Evolutionary conservation across 345 rosid genomes (phyloP).

Genomic region (Populus simonii): DNA sequence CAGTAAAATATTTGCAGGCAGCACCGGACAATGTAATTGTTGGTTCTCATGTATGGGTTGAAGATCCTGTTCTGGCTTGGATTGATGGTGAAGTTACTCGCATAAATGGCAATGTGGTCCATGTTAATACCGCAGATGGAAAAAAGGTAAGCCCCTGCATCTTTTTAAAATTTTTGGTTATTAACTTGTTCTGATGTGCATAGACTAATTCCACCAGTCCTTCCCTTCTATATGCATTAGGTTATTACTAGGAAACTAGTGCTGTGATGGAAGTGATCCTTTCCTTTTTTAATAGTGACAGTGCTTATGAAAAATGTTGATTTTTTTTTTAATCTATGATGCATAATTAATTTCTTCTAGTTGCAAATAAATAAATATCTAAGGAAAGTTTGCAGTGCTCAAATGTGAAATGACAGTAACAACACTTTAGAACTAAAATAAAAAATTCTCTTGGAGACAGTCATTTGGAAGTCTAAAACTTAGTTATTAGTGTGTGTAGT

Average conservation of each 20-base stretch:
- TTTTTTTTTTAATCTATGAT: too few species aligned
- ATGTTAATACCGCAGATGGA: constrained; percentile 48
- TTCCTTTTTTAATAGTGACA: too few species aligned
- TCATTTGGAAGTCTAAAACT: not conserved
- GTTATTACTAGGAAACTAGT: not conserved
- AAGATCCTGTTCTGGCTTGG: constrained; percentile 77
- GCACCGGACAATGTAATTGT: constrained; percentile 61
- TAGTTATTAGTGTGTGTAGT: not conserved
- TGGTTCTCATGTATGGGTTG: constrained; percentile 86
- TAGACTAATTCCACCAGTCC: not conserved
- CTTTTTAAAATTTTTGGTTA: not conserved
- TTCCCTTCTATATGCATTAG: not conserved
- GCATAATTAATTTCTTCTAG: too few species aligned
- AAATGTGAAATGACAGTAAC: too few species aligned
- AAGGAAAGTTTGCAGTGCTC: too few species aligned
- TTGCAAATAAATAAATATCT: too few species aligned
- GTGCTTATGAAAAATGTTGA: too few species aligned
- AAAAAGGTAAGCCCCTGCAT: constrained; percentile 44
- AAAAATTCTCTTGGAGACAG: not conserved
- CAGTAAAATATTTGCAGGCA: constrained; percentile 44
- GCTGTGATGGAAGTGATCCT: too few species aligned
- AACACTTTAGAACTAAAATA: too few species aligned
- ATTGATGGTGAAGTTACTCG: constrained; percentile 59
- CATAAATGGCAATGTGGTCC: constrained; percentile 49
- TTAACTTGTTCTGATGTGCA: not conserved